These are phyloP conservation scores for Daldinia sp. DNA, from an alignment of 2,329 filamentous ascomycete species.

Conservation along the genomic window DNA sequence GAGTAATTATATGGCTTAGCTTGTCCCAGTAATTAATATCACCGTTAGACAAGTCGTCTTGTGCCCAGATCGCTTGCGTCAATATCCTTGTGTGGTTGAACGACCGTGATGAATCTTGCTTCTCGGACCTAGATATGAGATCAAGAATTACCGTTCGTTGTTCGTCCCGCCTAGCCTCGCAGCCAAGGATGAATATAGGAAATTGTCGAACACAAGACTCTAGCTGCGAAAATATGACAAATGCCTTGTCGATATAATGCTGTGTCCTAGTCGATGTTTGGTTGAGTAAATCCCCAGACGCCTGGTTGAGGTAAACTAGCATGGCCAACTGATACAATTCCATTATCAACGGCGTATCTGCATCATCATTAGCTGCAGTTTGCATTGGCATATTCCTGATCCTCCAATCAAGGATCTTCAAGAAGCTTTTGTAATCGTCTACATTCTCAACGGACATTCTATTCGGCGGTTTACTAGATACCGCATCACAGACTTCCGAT, in stretches of 20 bases:
- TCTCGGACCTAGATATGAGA: constrained; percentile 43
- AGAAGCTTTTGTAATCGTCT: not conserved
- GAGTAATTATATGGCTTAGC: constrained; percentile 29
- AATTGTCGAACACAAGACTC: constrained; percentile 40
- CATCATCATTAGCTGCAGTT: not conserved
- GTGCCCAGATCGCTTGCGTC: constrained; percentile 47
- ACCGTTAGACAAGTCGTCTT: constrained; percentile 45
- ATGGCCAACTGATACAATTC: constrained; percentile 44
- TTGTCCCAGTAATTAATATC: constrained; percentile 23
- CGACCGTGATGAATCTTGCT: constrained; percentile 26
- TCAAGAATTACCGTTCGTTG: constrained; percentile 40
- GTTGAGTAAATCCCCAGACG: constrained; percentile 23
- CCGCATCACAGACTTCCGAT: not conserved
- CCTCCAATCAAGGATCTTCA: not conserved
- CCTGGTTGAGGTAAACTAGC: constrained; percentile 46
- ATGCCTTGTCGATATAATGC: constrained; percentile 40
- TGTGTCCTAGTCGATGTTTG: constrained; percentile 15
- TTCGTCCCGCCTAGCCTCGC: constrained; percentile 41
- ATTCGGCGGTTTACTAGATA: not conserved
- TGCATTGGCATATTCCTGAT: not conserved
- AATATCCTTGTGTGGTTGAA: constrained; percentile 37
- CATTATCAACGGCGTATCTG: not conserved
- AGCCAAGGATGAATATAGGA: constrained; percentile 42
- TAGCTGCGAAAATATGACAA: constrained; percentile 36
- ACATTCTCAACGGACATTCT: not conserved